Evolutionary conservation across 805 yeast genomes (phyloP), one percentile per base, ranked within the genome.

Genomic region (Sungouiozyma ichnusensis): DNA sequence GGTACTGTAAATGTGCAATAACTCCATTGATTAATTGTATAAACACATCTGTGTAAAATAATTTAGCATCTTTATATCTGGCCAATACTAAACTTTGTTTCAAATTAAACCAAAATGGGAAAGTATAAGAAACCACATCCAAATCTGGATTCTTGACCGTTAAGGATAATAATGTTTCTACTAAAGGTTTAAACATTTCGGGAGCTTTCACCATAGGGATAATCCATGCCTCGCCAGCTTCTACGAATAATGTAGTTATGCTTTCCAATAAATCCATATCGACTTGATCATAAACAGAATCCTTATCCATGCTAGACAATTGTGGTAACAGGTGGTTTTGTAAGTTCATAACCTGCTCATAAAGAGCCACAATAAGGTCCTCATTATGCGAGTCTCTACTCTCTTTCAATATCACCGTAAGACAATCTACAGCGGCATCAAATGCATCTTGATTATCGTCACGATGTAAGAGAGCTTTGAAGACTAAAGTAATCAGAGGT

Each of bases 181-280:
- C 88, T 53, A 92, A 65, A 1, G 83, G 82, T 48, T 74, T 72
- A 64, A 84, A 88, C 36, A 73, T 72, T 36, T 63, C 63, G 0
- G 97, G 92, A 41, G 73, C 67, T 51, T 77, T 77, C 5, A 90
- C 86, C 39, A 92, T 77, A 29, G 84, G 68, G 29, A 84, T 83
- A 62, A 86, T 92, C 98, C 98, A 92, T 1, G 94, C 74, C 63
- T 87, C 97, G 43, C 95, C 95, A 2, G 97, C 94, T 52, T 87
- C 94, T 5, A 87, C 84, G 58, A 83, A 85, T 35, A 92, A 60
- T 53, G 92, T 72, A 0, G 94, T 76, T 41, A 84, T 65, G 13
- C 83, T 77, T 43, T 79, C 80, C 54, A 83, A 73, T 33, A 72
- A 69, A 31, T 82, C 92, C 1, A 47, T 46, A 19, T 53, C 54